Evolutionary conservation across 768 basidiomycete genomes (phyloP).

Genomic region (Termitomyces sp.): DNA sequence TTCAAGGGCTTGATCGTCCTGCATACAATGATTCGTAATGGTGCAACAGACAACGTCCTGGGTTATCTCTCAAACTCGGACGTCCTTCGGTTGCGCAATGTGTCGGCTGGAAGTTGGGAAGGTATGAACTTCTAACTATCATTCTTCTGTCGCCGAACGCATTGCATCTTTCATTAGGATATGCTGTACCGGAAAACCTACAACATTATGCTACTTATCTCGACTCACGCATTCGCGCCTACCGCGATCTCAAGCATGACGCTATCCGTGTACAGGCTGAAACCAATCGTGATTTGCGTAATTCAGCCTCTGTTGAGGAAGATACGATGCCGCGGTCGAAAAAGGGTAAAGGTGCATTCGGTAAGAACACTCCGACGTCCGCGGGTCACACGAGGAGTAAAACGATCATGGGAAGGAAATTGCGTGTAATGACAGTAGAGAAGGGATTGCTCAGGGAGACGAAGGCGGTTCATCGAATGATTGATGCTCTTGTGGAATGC

Average conservation of each 20-base stretch:
- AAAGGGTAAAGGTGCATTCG: slow-evolving; percentile 9
- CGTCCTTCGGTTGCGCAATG: slow-evolving; percentile 76
- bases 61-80: slow-evolving; percentile 79
- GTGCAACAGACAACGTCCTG: slow-evolving; percentile 92
- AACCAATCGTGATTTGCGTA: slow-evolving; percentile 81
- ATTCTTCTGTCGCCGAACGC: not conserved
- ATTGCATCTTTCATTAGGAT: slow-evolving; percentile 47
- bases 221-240: slow-evolving; percentile 83
- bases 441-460: slow-evolving; percentile 94
- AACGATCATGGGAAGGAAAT: slow-evolving; percentile 77
- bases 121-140: slow-evolving; percentile 41
- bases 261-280: slow-evolving; percentile 93
- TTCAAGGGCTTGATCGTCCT: slow-evolving; percentile 96
- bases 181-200: slow-evolving; percentile 81
- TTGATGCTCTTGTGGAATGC: slow-evolving; percentile 85
- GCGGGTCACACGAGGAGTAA: slow-evolving; percentile 57
- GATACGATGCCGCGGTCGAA: slow-evolving; percentile 32
- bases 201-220: slow-evolving; percentile 87
- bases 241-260: slow-evolving; percentile 90
- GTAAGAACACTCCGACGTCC: slow-evolving; percentile 26
- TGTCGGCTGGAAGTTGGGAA: slow-evolving; percentile 84
- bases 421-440: slow-evolving; percentile 91
- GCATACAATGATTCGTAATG: slow-evolving; percentile 95
- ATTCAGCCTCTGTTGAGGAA: slow-evolving; percentile 61
- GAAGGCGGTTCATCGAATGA: slow-evolving; percentile 84